Evolutionary conservation across 495 filamentous ascomycete genomes (phyloP).

Genomic region (Darksidea phi): DNA sequence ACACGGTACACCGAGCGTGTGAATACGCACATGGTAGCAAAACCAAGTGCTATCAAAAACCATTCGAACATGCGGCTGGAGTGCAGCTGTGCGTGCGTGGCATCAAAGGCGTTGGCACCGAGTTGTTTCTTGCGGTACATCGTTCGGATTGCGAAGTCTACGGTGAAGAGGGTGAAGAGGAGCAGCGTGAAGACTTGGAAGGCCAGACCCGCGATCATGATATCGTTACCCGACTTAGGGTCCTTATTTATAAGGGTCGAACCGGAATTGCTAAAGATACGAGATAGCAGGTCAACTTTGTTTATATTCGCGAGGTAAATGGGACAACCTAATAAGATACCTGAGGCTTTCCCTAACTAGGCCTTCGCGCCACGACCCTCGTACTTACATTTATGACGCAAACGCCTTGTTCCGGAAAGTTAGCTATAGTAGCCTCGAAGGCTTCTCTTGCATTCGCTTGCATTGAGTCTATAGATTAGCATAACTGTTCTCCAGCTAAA

Average conservation of each 20-base stretch:
- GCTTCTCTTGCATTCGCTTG: no score
- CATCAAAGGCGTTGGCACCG: conserved; percentile 27
- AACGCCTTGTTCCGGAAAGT: no score
- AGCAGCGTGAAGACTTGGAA: conserved; percentile 58
- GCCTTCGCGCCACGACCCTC: no score
- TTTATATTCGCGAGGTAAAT: no score
- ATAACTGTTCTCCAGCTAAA: no score
- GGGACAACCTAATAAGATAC: no score
- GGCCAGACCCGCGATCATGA: conserved; percentile 69
- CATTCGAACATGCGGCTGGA: conserved; percentile 25
- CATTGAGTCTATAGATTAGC: no score
- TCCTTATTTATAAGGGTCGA: conserved; percentile 40
- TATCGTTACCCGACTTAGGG: conserved; percentile 53
- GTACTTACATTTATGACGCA: no score
- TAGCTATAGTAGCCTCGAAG: no score
- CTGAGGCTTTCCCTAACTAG: no score
- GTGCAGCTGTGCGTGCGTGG: conserved; percentile 23
- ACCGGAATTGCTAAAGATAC: conserved; percentile 49
- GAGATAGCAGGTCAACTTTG: background rate
- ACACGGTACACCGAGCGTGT: conserved; percentile 43
- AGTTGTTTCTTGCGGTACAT: conserved; percentile 5
- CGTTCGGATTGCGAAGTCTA: conserved; percentile 39
- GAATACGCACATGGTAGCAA: conserved; percentile 41
- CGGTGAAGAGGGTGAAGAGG: conserved; percentile 38
- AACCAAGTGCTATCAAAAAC: conserved; percentile 29